phyloP scores from a whole-genome alignment of 768 basidiomycete genomes.

The Termitomyces sp. region DNA sequence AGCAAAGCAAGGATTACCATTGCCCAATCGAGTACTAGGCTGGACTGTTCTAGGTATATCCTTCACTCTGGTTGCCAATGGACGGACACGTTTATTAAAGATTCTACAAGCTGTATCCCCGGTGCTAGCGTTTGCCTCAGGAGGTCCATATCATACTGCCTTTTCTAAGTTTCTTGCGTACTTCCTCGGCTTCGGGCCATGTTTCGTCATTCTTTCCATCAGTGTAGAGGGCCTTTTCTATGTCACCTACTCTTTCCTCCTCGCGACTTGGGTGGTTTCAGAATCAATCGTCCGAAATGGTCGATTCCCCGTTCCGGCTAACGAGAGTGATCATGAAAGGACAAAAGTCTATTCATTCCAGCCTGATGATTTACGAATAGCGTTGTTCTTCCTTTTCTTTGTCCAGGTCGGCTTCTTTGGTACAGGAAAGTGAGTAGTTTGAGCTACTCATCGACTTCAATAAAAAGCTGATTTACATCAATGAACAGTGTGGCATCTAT shows the following conservation, averaged over 20 bases:
- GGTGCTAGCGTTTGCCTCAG: constrained; percentile 45
- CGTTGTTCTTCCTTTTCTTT: constrained; percentile 81
- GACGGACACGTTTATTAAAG: not conserved
- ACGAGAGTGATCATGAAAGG: constrained; percentile 2
- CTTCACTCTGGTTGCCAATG: not conserved
- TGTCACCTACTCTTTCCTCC: constrained; percentile 57
- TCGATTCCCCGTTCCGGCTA: constrained; percentile 5
- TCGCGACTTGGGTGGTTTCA: constrained; percentile 66
- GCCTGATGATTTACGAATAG: constrained; percentile 66
- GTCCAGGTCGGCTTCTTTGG: constrained; percentile 87
- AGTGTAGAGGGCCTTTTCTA: constrained; percentile 82
- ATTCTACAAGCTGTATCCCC: constrained; percentile 43
- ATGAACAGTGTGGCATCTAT: constrained; percentile 71
- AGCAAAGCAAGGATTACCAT: constrained; percentile 64
- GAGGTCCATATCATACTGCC: constrained; percentile 32
- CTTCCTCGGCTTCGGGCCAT: constrained; percentile 71
- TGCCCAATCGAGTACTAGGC: constrained; percentile 53
- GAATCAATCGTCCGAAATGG: constrained; percentile 37
- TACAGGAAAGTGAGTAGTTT: constrained; percentile 67
- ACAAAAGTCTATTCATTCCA: constrained; percentile 40
- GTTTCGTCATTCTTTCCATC: constrained; percentile 79
- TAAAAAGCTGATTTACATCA: not conserved
- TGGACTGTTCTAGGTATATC: constrained; percentile 62
- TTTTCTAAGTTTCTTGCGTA: constrained; percentile 54
- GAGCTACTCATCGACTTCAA: not conserved